Evolutionary conservation across 306 rosid genomes (phyloP).

Genomic region (Prunus dulcis): DNA sequence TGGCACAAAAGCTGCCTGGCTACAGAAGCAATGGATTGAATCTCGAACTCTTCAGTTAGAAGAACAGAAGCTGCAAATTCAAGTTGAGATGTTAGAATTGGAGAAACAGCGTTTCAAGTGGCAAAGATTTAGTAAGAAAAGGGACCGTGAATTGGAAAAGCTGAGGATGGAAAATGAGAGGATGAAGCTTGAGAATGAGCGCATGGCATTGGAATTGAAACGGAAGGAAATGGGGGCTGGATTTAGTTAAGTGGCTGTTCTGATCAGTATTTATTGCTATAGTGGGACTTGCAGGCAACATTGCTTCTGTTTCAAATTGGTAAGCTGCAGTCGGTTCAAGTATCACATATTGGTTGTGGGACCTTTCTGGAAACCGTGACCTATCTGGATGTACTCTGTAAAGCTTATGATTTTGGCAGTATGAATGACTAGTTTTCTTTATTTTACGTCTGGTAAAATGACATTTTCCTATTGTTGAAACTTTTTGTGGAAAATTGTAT

Average conservation of each 20-base stretch:
- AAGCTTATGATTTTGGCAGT: conserved; percentile 28
- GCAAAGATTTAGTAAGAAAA: conserved; percentile 75
- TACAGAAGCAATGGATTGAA: conserved; percentile 72
- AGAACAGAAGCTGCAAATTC: conserved; percentile 82
- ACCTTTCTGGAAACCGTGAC: conserved; percentile 22
- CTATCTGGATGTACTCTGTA: conserved; percentile 14
- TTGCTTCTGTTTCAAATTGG: conserved; percentile 5
- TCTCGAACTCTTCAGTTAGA: conserved; percentile 65
- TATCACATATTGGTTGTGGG: conserved; percentile 25
- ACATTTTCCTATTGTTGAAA: conserved; percentile 22
- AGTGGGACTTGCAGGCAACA: background rate
- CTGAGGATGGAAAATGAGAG: conserved; percentile 75
- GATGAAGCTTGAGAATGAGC: conserved; percentile 86
- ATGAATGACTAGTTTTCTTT: conserved; percentile 23
- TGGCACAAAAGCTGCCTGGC: conserved; percentile 49
- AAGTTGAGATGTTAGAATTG: conserved; percentile 67
- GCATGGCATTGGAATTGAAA: conserved; percentile 61
- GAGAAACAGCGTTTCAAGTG: conserved; percentile 79
- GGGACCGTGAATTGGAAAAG: conserved; percentile 80
- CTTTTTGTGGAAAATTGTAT: conserved; percentile 21
- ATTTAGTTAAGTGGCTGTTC: conserved; percentile 39
- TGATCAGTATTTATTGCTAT: conserved; percentile 11
- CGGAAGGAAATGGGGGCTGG: conserved; percentile 52
- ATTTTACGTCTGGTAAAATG: conserved; percentile 18
- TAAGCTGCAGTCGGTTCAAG: conserved; percentile 29